Conservation (phyloP, 2,329 filamentous ascomycete genomes). For the Herpotrichia juniperi region DNA sequence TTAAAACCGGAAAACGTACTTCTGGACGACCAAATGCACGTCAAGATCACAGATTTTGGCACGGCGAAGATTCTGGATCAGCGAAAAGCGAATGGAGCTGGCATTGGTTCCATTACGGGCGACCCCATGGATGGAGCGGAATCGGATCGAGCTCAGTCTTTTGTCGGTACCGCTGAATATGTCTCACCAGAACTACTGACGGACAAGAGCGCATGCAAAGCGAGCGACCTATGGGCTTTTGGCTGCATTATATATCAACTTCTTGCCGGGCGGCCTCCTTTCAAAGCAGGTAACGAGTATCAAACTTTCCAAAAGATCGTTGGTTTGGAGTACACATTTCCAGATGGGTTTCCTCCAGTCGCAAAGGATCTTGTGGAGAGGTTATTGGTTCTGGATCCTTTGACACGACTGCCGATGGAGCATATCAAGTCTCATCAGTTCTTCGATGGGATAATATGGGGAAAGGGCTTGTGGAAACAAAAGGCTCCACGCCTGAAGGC, state of each 20-base stretch:
- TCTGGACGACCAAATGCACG: slow-evolving; percentile 92
- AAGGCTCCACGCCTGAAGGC: slow-evolving; percentile 87
- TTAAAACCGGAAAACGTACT: slow-evolving; percentile 97
- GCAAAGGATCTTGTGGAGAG: slow-evolving; percentile 90
- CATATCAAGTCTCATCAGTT: slow-evolving; percentile 97
- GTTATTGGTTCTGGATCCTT: slow-evolving; percentile 85
- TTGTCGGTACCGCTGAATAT: slow-evolving; percentile 97
- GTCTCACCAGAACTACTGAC: slow-evolving; percentile 97
- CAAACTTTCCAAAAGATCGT: slow-evolving; percentile 99
- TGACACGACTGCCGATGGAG: slow-evolving; percentile 84
- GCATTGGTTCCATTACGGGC: slow-evolving; percentile 44
- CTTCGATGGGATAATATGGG: slow-evolving; percentile 86
- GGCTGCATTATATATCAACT: slow-evolving; percentile 98
- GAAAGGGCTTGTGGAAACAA: slow-evolving; percentile 83
- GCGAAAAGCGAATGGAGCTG: slow-evolving; percentile 48
- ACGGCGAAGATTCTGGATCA: slow-evolving; percentile 89
- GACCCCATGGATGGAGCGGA: slow-evolving; percentile 64
- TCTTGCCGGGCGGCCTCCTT: slow-evolving; percentile 91
- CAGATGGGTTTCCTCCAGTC: slow-evolving; percentile 81
- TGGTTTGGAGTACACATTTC: slow-evolving; percentile 90
- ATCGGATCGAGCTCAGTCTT: slow-evolving; percentile 83
- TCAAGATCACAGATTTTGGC: slow-evolving; percentile 98
- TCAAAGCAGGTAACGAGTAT: slow-evolving; percentile 96
- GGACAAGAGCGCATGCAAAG: slow-evolving; percentile 96
- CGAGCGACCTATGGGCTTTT: slow-evolving; percentile 97